A percentile compares a stretch with the other conserved stretches of the same genome.
Conservation (phyloP, 164 flowering plant genomes). For the Warburgia ugandensis region DNA sequence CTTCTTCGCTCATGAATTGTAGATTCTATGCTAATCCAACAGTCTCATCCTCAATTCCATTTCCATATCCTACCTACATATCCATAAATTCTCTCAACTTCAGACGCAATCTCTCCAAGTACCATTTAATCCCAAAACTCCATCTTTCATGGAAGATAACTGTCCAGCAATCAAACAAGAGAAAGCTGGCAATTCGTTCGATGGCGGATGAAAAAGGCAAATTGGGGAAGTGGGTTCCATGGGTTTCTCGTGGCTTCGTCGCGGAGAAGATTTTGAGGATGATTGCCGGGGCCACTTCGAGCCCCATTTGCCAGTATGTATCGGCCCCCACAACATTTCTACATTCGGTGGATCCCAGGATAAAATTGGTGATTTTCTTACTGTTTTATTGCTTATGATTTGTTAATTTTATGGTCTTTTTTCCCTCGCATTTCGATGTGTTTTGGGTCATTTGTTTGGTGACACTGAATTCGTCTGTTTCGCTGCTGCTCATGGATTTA, state of each 20-base stretch:
- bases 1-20: conserved; percentile 38
- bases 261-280: conserved; percentile 61
- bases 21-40: conserved; percentile 20
- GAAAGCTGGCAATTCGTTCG: conserved; percentile 15
- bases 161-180: conserved; percentile 5
- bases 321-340: conserved; percentile 78
- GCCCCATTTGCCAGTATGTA: conserved; percentile 84
- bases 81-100: conserved; percentile 18
- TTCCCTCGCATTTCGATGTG: not conserved
- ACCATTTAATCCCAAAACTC: conserved; percentile 6
- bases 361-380: conserved; percentile 56
- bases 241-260: conserved; percentile 37
- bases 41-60: conserved; percentile 12
- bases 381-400: not conserved
- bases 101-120: not conserved
- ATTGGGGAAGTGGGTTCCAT: conserved; percentile 35
- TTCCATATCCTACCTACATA: conserved; percentile 9
- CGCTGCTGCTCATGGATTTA: no score
- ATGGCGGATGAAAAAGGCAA: conserved; percentile 18
- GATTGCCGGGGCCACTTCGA: conserved; percentile 71
- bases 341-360: conserved; percentile 81
- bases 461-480: no score
- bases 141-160: conserved; percentile 7
- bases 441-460: not conserved
- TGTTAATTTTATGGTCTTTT: not conserved